phyloP scores from a whole-genome alignment of 306 rosid species.

The barrel medic (Medicago truncatula) region MtrunA17r5.0-ANR NC_053043.1:13058501-13059000 shows the following conservation, averaged over 20 bases:
- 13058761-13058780: slow-evolving; percentile 41
- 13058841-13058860: slow-evolving; percentile 39
- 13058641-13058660: slow-evolving; percentile 33
- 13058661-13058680: slow-evolving; percentile 38
- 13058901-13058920: slow-evolving; percentile 40
- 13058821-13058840: slow-evolving; percentile 44
- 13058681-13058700: slow-evolving; percentile 16
- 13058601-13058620: slow-evolving; percentile 2
- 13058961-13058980: slow-evolving; percentile 43
- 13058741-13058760: slow-evolving; percentile 39
- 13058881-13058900: slow-evolving; percentile 44
- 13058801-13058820: slow-evolving; percentile 45
- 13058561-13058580: slow-evolving; percentile 9
- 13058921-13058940: slow-evolving; percentile 44
- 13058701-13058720: slow-evolving; percentile 43
- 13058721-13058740: slow-evolving; percentile 48
- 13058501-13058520: background rate
- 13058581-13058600: slow-evolving; percentile 12
- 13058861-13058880: slow-evolving; percentile 46
- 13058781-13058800: slow-evolving; percentile 40
- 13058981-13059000: slow-evolving; percentile 43
- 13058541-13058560: background rate
- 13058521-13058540: slow-evolving; percentile 27
- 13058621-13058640: slow-evolving; percentile 37
- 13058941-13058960: slow-evolving; percentile 47